Evolutionary conservation across 148 eudicot species (phyloP), one percentile per base, ranked within the genome.

Genomic region (Vaccinium vitisidaea): DNA sequence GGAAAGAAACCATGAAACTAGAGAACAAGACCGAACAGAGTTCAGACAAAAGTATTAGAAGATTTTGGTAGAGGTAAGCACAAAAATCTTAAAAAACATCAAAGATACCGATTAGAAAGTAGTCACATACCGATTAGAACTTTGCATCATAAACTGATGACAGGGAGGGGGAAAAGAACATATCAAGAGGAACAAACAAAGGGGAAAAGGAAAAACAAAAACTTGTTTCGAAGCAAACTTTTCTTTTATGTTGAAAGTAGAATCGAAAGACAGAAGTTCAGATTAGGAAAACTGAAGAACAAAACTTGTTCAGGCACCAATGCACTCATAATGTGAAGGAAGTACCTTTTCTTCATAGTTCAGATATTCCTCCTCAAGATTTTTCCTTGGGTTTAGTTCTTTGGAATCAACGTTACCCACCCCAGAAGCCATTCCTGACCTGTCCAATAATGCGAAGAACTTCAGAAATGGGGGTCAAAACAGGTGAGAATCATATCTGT

Each of bases 331-430:
- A 30, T 36, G 54, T 67, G 80, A 27, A 56, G 50, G 59, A n/a
- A 77, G 85, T 84, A 97, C 99, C 98, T 95, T 94, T 8, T 93
- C 93, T 91, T 97, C 99, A 91, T 89, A 95, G 67, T 91, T 93
- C 84, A 93, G 86, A 88, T 97, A 97, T 88, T 97, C 99, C 90
- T 93, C 98, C 91, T 95, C 99, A 74, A 97, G 92, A 87, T 84
- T 92, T 90, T 88, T 93, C 89, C 91, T 91, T 15, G 98, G 96
- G 85, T 90, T 91, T 70, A 88, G 79, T 81, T 84, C 80, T 73
- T 89, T 87, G 16, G 91, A 83, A 81, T 90, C 89, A 82, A 86
- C 90, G 75, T 80, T 71, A 81, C 86, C 95, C 86, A 80, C 90
- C 19, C 85, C 83, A 58, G 89, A 76, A 84, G 81, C 80, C 55